Evolutionary conservation across 2,329 filamentous ascomycete genomes (phyloP).

Genomic region (Ilyonectria robusta): DNA sequence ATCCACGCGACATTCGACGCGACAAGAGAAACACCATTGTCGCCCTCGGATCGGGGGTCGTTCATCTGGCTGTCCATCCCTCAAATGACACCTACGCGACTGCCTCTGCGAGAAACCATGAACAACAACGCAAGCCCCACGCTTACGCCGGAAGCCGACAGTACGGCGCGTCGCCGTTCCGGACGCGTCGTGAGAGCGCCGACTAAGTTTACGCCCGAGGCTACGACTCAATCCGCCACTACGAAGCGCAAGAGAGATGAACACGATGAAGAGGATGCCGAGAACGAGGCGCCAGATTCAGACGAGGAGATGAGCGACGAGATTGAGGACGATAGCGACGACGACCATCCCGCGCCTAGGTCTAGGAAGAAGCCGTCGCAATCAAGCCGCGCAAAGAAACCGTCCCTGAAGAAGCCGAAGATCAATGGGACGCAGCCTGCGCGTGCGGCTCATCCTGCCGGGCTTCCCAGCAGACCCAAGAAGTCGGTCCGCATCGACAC

Average conservation of each 20-base stretch:
- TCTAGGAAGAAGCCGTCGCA: constrained; percentile 60
- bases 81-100: constrained; percentile 43
- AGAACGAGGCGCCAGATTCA: constrained; percentile 63
- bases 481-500: constrained; percentile 68
- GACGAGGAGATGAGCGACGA: constrained; percentile 62
- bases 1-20: constrained; percentile 49
- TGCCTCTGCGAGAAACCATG: constrained; percentile 56
- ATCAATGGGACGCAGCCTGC: constrained; percentile 67
- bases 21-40: constrained; percentile 50
- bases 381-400: constrained; percentile 65
- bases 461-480: constrained; percentile 68
- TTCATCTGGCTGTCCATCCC: constrained; percentile 33
- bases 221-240: constrained; percentile 55
- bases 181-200: constrained; percentile 76
- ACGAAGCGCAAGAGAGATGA: constrained; percentile 72
- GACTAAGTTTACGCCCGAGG: constrained; percentile 71
- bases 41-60: constrained; percentile 48
- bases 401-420: constrained; percentile 75
- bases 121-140: constrained; percentile 70
- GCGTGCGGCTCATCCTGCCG: constrained; percentile 55
- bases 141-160: constrained; percentile 65
- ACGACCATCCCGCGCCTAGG: constrained; percentile 56
- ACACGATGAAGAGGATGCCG: constrained; percentile 59
- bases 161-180: constrained; percentile 74
- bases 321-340: constrained; percentile 63